These are phyloP conservation scores for Mentha longifolia DNA, from an alignment of 257 asterid genomes.

Conservation along the genomic window DNA sequence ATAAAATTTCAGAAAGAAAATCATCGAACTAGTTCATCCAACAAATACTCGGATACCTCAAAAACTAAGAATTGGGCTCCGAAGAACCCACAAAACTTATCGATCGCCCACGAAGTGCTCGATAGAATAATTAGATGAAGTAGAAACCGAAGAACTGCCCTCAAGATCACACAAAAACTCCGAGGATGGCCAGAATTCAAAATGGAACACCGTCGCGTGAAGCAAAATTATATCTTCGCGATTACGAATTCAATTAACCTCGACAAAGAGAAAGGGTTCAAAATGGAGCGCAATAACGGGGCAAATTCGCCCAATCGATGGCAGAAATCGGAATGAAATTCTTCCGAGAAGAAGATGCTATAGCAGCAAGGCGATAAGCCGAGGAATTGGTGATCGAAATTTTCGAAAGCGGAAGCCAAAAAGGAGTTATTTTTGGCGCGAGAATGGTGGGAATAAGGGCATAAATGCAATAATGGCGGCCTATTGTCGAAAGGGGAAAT, in stretches of 20 bases:
- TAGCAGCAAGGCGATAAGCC: not conserved
- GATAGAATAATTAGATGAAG: slow-evolving; percentile 31
- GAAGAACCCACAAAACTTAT: slow-evolving; percentile 4
- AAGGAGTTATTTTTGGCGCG: slow-evolving; percentile 1
- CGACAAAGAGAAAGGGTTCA: not conserved
- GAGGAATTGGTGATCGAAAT: slow-evolving; percentile 20
- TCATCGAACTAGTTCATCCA: not conserved
- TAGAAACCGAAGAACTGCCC: slow-evolving; percentile 9
- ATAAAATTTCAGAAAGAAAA: not conserved
- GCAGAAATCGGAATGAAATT: not conserved
- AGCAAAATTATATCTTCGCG: slow-evolving; percentile 25
- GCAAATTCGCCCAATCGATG: slow-evolving; percentile 33
- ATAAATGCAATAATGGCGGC: slow-evolving; percentile 38
- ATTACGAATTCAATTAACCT: slow-evolving; percentile 19
- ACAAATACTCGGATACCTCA: slow-evolving; percentile 27
- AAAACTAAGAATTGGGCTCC: slow-evolving; percentile 22
- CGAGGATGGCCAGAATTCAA: slow-evolving; percentile 20
- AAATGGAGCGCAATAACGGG: slow-evolving; percentile 7
- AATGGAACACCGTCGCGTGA: not conserved
- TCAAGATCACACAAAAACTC: not conserved
- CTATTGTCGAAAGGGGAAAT: not conserved
- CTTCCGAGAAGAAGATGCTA: too few species aligned
- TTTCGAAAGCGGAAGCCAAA: slow-evolving; percentile 17
- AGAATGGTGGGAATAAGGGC: not conserved
- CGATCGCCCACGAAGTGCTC: slow-evolving; percentile 23